Evolutionary conservation across 1,284 basidiomycete genomes (phyloP).

Genomic region (Pisolithus thermaeus): DNA sequence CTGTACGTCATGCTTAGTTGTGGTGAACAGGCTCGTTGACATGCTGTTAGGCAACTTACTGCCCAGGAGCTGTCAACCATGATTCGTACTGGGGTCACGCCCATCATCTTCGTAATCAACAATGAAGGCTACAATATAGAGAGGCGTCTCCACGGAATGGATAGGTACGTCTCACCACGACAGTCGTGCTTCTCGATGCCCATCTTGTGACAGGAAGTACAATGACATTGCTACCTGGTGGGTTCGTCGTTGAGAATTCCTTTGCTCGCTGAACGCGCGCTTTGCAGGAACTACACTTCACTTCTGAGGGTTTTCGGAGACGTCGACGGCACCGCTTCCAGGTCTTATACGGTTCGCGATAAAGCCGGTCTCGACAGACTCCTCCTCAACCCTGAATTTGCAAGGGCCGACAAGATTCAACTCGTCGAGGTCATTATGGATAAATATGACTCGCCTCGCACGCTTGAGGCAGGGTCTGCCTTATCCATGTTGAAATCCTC

Average conservation of each 20-base stretch:
- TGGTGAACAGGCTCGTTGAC: background rate
- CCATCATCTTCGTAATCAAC: conserved; percentile 84
- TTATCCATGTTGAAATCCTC: conserved; percentile 27
- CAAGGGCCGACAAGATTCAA: conserved; percentile 58
- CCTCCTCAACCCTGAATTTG: conserved; percentile 55
- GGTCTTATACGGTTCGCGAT: conserved; percentile 60
- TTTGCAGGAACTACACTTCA: conserved; percentile 46
- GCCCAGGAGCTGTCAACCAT: conserved; percentile 79
- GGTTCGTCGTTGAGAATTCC: conserved; percentile 8
- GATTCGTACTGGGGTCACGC: conserved; percentile 61
- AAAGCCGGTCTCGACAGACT: conserved; percentile 62
- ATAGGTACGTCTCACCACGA: conserved; percentile 25
- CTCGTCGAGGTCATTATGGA: conserved; percentile 79
- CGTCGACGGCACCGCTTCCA: conserved; percentile 45
- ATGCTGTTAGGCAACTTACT: conserved; percentile 51
- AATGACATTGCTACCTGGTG: conserved; percentile 69
- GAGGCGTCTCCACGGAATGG: conserved; percentile 67
- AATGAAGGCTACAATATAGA: conserved; percentile 91
- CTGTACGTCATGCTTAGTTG: conserved; percentile 36
- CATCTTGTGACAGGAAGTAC: conserved; percentile 48
- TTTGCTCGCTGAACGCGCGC: conserved; percentile 9
- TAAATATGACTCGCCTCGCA: conserved; percentile 64
- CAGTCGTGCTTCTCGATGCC: conserved; percentile 23
- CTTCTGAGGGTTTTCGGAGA: conserved; percentile 58
- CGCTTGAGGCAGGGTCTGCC: conserved; percentile 49